Base-by-base conservation (phyloP, 441 rosid species). In the Flueggea neowawraea region DNA sequence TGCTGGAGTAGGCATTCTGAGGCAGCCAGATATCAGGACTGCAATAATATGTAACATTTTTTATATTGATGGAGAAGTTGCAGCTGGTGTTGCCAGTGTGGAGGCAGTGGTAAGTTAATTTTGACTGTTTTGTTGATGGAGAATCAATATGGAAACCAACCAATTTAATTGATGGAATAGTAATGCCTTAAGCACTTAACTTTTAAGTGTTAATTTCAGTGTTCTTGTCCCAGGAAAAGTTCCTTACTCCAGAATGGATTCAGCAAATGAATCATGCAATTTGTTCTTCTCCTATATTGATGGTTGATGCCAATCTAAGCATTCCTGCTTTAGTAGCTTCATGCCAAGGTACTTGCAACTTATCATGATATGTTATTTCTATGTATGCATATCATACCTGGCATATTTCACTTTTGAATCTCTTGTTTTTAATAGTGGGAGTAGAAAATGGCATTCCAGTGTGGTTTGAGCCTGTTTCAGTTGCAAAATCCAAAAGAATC, bases 381-480 rank as follows among this genome's bases (percentile, higher is more conserved):
- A 22, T 22, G 28, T 22, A 22, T 1, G 28, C 28, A 22, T 22
- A 22, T 22, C 28, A 2, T 22, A 2, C 28, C 28, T 22, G 28
- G 28, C 28, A 22, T 22, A 22, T 8, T 10, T 63, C 6, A 22
- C n/a, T 48, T 14, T 13, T 43, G 16, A 5, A 22, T 31, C 57
- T 33, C 10, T 6, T 59, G 36, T 6, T 63, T 64, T 53, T 49
- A 36, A 60, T 87, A 87, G 96, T 89, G 83, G 93, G 93, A 33
- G 83, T 82, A 57, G 82, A 77, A 70, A 73, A 52, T 51, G 69
- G 78, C 50, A 69, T 80, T 59, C 95, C 95, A 48, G 77, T 94
- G 15, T 90, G 98, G 96, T 94, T 88, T 74, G 97, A 90, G 71
- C 96, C 95, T 0, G 96, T 84, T 58, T 94, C 95, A 0, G 78